These are phyloP conservation scores for Clavispora fructus DNA, from an alignment of 805 yeast species.

Conservation along the genomic window DNA sequence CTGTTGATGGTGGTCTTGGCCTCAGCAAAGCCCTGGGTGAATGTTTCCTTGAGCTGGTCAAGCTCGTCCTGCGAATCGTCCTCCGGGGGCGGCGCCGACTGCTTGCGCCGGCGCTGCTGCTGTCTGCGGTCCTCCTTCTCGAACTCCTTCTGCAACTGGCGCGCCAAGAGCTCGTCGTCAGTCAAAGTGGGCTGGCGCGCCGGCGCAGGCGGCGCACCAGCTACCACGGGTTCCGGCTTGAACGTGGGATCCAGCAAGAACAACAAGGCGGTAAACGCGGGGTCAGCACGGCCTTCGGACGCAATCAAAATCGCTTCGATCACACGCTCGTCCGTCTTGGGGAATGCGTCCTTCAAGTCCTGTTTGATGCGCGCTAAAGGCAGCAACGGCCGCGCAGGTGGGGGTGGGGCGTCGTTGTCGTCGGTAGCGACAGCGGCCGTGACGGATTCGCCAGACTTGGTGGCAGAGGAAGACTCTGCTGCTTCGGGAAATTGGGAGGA, in stretches of 20 bases:
- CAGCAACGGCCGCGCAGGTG: constrained; percentile 54
- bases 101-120: constrained; percentile 8
- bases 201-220: constrained; percentile 9
- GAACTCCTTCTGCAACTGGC: constrained; percentile 67
- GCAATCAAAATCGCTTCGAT: constrained; percentile 82
- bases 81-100: constrained; percentile 12
- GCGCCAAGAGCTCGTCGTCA: constrained; percentile 80
- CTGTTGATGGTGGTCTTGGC: constrained; percentile 69
- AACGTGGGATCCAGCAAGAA: constrained; percentile 70
- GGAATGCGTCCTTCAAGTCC: constrained; percentile 82
- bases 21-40: constrained; percentile 74
- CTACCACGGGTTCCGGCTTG: constrained; percentile 36
- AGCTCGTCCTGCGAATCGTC: constrained; percentile 53
- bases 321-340: constrained; percentile 63
- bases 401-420: constrained; percentile 26
- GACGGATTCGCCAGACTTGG: constrained; percentile 3
- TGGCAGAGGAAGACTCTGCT: neutral
- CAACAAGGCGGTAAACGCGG: constrained; percentile 84
- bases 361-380: constrained; percentile 50
- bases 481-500: too few relatives aligned
- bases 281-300: constrained; percentile 71
- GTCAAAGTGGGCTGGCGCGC: constrained; percentile 14
- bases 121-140: constrained; percentile 37
- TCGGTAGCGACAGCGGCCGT: neutral
- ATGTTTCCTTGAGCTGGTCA: constrained; percentile 60